Evolutionary conservation across 371 early-diverging fungal species (phyloP).

Genomic region (Mucor indicus): DNA sequence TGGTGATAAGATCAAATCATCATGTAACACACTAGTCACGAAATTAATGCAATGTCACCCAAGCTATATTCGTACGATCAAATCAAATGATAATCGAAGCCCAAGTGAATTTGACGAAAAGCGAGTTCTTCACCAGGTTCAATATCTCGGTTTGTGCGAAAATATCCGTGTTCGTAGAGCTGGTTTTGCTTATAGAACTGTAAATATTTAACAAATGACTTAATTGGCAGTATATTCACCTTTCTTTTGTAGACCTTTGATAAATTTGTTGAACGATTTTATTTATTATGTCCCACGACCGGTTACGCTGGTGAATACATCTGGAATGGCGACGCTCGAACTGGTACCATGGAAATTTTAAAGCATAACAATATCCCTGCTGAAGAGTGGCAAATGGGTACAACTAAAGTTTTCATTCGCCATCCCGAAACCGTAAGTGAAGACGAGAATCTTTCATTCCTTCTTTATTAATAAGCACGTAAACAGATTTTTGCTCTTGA

Average conservation of each 20-base stretch:
- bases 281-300: slow-evolving; percentile 71
- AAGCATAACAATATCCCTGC: slow-evolving; percentile 80
- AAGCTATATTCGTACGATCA: slow-evolving; percentile 99
- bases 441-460: too few relatives aligned
- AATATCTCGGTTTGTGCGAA: slow-evolving; percentile 94
- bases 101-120: slow-evolving; percentile 87
- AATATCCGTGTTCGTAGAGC: slow-evolving; percentile 97
- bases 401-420: slow-evolving; percentile 91
- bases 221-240: slow-evolving; percentile 18
- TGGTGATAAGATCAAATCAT: slow-evolving; percentile 80
- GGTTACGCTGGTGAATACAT: slow-evolving; percentile 86
- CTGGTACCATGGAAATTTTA: slow-evolving; percentile 75
- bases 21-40: slow-evolving; percentile 75
- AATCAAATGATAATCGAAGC: slow-evolving; percentile 93
- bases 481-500: slow-evolving; percentile 84
- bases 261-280: slow-evolving; percentile 61
- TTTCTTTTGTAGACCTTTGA: slow-evolving; percentile 29
- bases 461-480: background rate
- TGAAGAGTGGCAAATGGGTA: slow-evolving; percentile 96
- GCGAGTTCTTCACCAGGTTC: slow-evolving; percentile 94
- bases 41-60: slow-evolving; percentile 95
- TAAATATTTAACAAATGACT: slow-evolving; percentile 5
- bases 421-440: slow-evolving; percentile 84
- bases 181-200: slow-evolving; percentile 86
- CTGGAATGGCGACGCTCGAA: slow-evolving; percentile 82